These are phyloP conservation scores for Plasmodium relictum DNA, from an alignment of 169 alveolate genomes.

Conservation along the genomic window DNA sequence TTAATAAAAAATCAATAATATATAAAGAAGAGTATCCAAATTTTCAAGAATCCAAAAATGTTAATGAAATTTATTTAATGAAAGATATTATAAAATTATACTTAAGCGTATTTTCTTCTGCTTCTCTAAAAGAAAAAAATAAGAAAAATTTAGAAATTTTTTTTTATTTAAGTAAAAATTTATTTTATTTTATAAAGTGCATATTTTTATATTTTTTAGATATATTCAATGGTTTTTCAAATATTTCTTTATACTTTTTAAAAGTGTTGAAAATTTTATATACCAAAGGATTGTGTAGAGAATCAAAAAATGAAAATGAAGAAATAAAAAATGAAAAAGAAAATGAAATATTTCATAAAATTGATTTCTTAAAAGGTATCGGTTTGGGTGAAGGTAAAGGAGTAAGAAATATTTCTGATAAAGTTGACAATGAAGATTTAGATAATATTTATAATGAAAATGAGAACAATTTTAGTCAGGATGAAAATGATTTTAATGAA, in stretches of 20 bases:
- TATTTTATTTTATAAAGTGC: slow-evolving; percentile 50
- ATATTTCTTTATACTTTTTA: slow-evolving; percentile 66
- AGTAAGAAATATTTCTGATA: slow-evolving; percentile 82
- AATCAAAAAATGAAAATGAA: slow-evolving; percentile 80
- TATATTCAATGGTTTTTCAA: slow-evolving; percentile 60
- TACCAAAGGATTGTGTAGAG: slow-evolving; percentile 78
- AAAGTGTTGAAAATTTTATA: slow-evolving; percentile 67
- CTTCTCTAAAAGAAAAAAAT: not conserved
- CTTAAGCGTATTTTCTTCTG: not conserved
- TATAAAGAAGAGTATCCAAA: slow-evolving; percentile 66
- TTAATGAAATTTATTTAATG: slow-evolving; percentile 34
- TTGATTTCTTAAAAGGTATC: slow-evolving; percentile 81
- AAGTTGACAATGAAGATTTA: slow-evolving; percentile 85
- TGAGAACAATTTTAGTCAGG: slow-evolving; percentile 80
- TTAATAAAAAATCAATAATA: slow-evolving; percentile 37
- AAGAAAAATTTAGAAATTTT: slow-evolving; percentile 20
- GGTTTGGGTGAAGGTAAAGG: slow-evolving; percentile 86
- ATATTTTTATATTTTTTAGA: slow-evolving; percentile 47
- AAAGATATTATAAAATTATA: slow-evolving; percentile 38
- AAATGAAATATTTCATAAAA: slow-evolving; percentile 82
- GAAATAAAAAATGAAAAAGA: slow-evolving; percentile 81
- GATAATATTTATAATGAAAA: slow-evolving; percentile 81
- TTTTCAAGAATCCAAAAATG: slow-evolving; percentile 52
- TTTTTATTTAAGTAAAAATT: slow-evolving; percentile 43
- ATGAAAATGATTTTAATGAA: slow-evolving; percentile 81